A percentile compares a stretch with the other conserved stretches of the same genome.
Conservation (phyloP, 768 basidiomycete genomes). For the Calocybe cyanea region DNA sequence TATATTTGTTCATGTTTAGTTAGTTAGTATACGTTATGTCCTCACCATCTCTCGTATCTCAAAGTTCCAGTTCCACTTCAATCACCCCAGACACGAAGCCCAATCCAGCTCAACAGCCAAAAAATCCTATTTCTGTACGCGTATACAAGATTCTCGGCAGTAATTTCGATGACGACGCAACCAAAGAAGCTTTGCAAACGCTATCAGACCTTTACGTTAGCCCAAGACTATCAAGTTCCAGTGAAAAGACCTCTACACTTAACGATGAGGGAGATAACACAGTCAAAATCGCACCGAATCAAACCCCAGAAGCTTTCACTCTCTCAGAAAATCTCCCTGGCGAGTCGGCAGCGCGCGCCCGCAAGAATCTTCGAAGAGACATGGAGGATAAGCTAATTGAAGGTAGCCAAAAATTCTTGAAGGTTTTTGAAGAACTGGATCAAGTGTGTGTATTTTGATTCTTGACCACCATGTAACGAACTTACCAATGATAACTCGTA, state of each 20-base stretch:
- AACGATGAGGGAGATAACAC: slow-evolving; percentile 32
- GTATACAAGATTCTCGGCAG: slow-evolving; percentile 90
- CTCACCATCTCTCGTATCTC: slow-evolving; percentile 8
- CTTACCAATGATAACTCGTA: slow-evolving; percentile 26
- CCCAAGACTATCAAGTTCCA: slow-evolving; percentile 26
- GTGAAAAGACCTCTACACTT: slow-evolving; percentile 21
- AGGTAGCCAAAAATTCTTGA: slow-evolving; percentile 79
- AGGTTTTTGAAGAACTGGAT: slow-evolving; percentile 86
- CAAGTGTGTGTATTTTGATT: slow-evolving; percentile 53
- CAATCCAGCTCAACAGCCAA: slow-evolving; percentile 26
- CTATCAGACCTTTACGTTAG: slow-evolving; percentile 74
- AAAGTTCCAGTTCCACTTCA: slow-evolving; percentile 8
- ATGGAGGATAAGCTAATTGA: slow-evolving; percentile 80
- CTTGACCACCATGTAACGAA: not conserved
- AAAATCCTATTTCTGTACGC: slow-evolving; percentile 79
- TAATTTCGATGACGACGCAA: slow-evolving; percentile 73
- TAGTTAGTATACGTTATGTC: too few species aligned
- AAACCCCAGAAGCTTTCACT: slow-evolving; percentile 12
- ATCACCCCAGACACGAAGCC: slow-evolving; percentile 12
- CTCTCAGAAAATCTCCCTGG: slow-evolving; percentile 39
- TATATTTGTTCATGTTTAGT: too few species aligned
- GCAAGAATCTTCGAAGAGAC: slow-evolving; percentile 79
- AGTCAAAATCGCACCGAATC: slow-evolving; percentile 22
- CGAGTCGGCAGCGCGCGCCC: slow-evolving; percentile 67
- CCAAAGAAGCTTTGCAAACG: slow-evolving; percentile 76